Evolutionary conservation across 257 asterid genomes (phyloP).

Genomic region (Solanum medicagineum): DNA sequence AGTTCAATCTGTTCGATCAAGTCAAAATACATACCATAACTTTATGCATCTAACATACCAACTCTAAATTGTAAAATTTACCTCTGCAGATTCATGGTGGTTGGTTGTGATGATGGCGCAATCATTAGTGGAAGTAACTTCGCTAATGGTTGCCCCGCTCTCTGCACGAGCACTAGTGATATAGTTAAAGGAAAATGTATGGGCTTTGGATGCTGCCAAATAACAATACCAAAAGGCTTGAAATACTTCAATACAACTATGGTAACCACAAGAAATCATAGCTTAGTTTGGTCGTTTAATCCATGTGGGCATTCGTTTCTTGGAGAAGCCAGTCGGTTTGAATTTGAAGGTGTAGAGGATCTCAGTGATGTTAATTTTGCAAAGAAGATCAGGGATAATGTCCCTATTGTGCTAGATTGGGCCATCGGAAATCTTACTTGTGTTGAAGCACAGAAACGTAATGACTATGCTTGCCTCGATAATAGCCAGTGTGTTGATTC

Average conservation of each 20-base stretch:
- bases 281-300: conserved; percentile 7
- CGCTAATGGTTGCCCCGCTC: conserved; percentile 22
- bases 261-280: not conserved
- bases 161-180: conserved; percentile 12
- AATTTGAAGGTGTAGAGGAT: conserved; percentile 12
- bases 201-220: conserved; percentile 56
- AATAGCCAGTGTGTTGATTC: conserved; percentile 41
- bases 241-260: not conserved
- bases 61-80: not conserved
- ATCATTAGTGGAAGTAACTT: conserved; percentile 17
- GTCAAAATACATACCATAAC: not conserved
- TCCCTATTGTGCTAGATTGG: conserved; percentile 55
- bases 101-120: conserved; percentile 44
- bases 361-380: conserved; percentile 12
- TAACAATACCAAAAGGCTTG: conserved; percentile 36
- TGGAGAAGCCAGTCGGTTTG: conserved; percentile 27
- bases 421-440: conserved; percentile 40
- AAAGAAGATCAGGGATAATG: conserved; percentile 12
- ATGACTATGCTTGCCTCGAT: conserved; percentile 14
- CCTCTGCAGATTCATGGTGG: conserved; percentile 22
- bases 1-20: not conserved
- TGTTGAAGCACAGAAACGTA: conserved; percentile 7
- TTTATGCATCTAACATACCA: not conserved
- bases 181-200: conserved; percentile 29
- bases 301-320: conserved; percentile 42